These are phyloP conservation scores for Symmetrospora coprosmae DNA, from an alignment of 768 basidiomycete genomes.

Conservation along the genomic window DNA sequence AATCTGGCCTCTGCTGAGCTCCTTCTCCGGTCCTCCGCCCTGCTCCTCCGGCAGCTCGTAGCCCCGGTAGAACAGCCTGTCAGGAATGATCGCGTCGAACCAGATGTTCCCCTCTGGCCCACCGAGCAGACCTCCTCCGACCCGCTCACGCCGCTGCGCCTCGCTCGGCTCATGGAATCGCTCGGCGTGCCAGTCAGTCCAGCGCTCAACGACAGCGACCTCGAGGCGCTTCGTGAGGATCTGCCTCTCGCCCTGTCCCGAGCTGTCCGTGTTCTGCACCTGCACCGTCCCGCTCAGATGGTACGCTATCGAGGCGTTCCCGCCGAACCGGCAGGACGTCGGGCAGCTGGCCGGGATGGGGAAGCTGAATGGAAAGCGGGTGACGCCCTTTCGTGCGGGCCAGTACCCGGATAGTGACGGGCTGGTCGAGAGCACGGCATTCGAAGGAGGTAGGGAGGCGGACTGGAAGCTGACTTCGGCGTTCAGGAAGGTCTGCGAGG, in stretches of 20 bases:
- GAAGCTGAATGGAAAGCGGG: conserved; percentile 31
- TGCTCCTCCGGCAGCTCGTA: conserved; percentile 13
- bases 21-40: conserved; percentile 7
- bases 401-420: conserved; percentile 17
- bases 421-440: conserved; percentile 25
- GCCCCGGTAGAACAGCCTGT: conserved; percentile 28
- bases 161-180: not conserved
- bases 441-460: conserved; percentile 25
- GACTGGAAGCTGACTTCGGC: conserved; percentile 29
- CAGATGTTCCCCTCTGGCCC: conserved; percentile 5
- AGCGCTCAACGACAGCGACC: conserved; percentile 28
- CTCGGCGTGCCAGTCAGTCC: conserved; percentile 29
- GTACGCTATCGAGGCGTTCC: conserved; percentile 26
- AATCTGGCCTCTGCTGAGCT: not conserved
- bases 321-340: conserved; percentile 27
- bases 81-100: not conserved
- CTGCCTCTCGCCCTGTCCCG: conserved; percentile 26
- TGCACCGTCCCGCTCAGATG: conserved; percentile 26
- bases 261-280: conserved; percentile 4
- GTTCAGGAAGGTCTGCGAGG: conserved; percentile 28
- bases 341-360: conserved; percentile 23
- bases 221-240: conserved; percentile 20
- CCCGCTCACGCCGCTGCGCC: conserved; percentile 8
- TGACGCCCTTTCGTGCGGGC: conserved; percentile 27
- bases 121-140: conserved; percentile 19